Evolutionary conservation across 768 basidiomycete species (phyloP), one percentile per base, ranked within the genome.

Genomic region (Tylopilus vinaceipallidus): DNA sequence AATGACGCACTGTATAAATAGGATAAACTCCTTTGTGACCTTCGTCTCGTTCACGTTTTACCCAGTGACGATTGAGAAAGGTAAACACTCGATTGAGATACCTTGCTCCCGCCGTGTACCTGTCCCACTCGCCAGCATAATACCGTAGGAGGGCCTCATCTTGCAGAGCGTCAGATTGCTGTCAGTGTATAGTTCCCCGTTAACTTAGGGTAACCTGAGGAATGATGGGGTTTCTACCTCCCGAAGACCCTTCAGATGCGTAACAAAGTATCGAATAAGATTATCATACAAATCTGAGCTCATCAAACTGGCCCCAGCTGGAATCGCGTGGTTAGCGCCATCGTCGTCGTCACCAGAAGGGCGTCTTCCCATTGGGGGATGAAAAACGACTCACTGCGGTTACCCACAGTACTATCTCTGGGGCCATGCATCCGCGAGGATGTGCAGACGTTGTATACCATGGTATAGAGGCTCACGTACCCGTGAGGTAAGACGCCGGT

Each of bases 41-140:
- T 68, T 98, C 95, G 60, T 98, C 95, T 63, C 95, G 83, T 67
- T 99, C 97, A 44, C 95, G 81, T 74, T 95, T 95, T 37, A 99
- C 95, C 97, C 97, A 99, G 71, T 98, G 94, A 19, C 95, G 91
- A 71, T 99, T 98, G 49, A 99, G 80, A 73, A 98, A 98, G 3
- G 92, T 95, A 75, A 98, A 98, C 30, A 99, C 73, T 48, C 95
- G 88, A 67, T 98, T 95, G 71, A 98, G 92, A 66, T 97, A 98
- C 64, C 91, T 93, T 1, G 95, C 95, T 40, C 95, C 95, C 3
- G 86, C 95, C 0, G 97, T 99, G 73, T 98, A 98, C 38, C 94
- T 79, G 60, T 91, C 88, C 97, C 97, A 98, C 69, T 98, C 93
- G 51, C 71, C 67, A 2, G 91, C 92, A 64, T 98, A 99, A 66